Percentiles rank a stretch among this genome's conserved stretches.
Conservation (phyloP, 2,329 filamentous ascomycete genomes). For the Aspergillus thermomutatus region DNA sequence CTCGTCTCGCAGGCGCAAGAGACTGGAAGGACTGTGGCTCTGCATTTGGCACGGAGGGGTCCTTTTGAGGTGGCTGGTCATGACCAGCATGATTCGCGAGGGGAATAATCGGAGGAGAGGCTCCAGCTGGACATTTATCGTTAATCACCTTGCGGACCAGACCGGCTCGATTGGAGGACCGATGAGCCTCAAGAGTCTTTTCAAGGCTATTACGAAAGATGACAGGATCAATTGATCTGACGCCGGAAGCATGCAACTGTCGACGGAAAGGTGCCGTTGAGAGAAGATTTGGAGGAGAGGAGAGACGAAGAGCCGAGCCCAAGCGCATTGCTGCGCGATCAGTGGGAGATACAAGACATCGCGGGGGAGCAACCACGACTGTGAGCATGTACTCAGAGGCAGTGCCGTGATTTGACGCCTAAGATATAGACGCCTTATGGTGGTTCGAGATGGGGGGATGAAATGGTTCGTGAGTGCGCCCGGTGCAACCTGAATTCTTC, state of each 20-base stretch:
- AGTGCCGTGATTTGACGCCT: not conserved
- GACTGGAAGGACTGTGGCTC: not conserved
- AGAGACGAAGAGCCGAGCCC: slow-evolving; percentile 7
- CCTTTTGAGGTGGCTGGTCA: not conserved
- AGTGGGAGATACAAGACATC: slow-evolving; percentile 13
- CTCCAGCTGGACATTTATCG: slow-evolving; percentile 10
- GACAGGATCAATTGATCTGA: slow-evolving; percentile 14
- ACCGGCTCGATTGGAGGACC: slow-evolving; percentile 34
- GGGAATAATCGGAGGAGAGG: slow-evolving; percentile 16
- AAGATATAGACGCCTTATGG: not conserved
- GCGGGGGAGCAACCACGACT: slow-evolving; percentile 5
- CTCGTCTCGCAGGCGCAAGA: not conserved
- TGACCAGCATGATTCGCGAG: slow-evolving; percentile 7
- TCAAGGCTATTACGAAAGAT: slow-evolving; percentile 33
- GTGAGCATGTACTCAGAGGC: slow-evolving; percentile 12
- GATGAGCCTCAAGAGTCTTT: slow-evolving; percentile 42
- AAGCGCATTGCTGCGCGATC: slow-evolving; percentile 25
- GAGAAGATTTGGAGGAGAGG: not conserved
- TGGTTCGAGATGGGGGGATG: not conserved
- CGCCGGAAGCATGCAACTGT: slow-evolving; percentile 9
- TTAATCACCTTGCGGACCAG: slow-evolving; percentile 32
- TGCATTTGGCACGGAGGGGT: not conserved
- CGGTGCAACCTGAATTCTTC: not conserved
- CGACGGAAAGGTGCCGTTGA: not conserved
- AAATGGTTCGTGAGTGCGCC: not conserved